Evolutionary conservation across 75 land plant genomes (phyloP).

Genomic region (Sequoiadendron giganteum): DNA sequence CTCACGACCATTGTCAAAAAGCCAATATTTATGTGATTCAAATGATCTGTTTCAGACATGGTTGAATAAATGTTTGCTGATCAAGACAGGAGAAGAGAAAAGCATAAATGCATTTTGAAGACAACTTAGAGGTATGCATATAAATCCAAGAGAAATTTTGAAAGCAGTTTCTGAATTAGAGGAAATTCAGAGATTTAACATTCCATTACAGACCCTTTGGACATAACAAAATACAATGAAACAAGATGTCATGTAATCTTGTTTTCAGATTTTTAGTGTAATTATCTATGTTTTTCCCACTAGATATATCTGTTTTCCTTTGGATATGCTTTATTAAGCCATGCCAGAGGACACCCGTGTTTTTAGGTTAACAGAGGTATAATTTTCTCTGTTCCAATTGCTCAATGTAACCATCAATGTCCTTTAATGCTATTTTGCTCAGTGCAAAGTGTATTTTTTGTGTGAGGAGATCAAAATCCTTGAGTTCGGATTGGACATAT

Average conservation of each 20-base stretch:
- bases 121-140: no score
- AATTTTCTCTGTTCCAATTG: neutral
- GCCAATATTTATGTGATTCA: no score
- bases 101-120: no score
- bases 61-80: no score
- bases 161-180: no score
- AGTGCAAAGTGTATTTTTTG: neutral
- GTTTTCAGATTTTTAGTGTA: neutral
- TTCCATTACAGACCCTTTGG: no score
- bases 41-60: no score
- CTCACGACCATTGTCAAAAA: no score
- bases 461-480: neutral
- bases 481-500: neutral
- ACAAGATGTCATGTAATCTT: neutral
- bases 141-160: no score
- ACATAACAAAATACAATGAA: neutral
- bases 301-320: neutral
- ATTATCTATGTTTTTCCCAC: neutral
- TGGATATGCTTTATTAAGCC: neutral
- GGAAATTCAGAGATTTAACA: no score
- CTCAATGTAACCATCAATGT: neutral
- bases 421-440: neutral
- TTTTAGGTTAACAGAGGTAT: neutral
- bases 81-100: no score
- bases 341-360: neutral